Percentiles rank a stretch among this genome's conserved stretches.
Conservation (phyloP, 192 early-diverging fungal genomes). For the Chytriomyces hyalinus region DNA sequence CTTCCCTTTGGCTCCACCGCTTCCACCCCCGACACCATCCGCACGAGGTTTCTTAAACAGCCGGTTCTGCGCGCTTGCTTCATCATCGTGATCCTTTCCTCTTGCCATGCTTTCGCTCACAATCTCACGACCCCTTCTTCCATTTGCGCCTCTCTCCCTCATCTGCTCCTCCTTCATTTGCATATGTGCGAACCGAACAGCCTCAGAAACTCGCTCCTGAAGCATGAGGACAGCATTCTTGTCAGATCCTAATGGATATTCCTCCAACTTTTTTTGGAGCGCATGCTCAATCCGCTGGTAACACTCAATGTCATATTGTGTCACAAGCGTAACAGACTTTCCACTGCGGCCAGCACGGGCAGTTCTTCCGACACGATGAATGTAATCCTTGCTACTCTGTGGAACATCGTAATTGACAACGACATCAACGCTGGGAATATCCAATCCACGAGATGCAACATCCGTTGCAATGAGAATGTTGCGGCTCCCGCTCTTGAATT, state of each 20-base stretch:
- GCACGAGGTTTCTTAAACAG: constrained; percentile 38
- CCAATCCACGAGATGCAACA: constrained; percentile 87
- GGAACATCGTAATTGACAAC: constrained; percentile 98
- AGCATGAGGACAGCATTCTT: constrained; percentile 87
- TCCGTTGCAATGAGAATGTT: constrained; percentile 94
- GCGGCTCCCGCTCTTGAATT: constrained; percentile 90
- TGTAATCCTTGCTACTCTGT: constrained; percentile 90
- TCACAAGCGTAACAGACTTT: constrained; percentile 82
- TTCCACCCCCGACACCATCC: constrained; percentile 33
- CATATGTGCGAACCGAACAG: constrained; percentile 82
- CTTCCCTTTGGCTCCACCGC: constrained; percentile 12
- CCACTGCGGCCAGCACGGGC: constrained; percentile 92
- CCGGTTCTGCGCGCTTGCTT: constrained; percentile 36
- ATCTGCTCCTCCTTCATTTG: constrained; percentile 81
- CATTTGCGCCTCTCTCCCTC: constrained; percentile 35
- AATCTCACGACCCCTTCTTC: constrained; percentile 33
- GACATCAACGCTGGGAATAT: constrained; percentile 94
- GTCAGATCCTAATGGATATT: constrained; percentile 73
- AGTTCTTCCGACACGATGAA: constrained; percentile 96
- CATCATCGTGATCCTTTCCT: constrained; percentile 43
- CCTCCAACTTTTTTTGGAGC: constrained; percentile 83
- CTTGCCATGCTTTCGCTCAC: constrained; percentile 25
- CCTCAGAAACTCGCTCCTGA: constrained; percentile 93
- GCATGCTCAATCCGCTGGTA: constrained; percentile 93
- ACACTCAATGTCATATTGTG: constrained; percentile 90